Evolutionary conservation across 2,329 filamentous ascomycete genomes (phyloP), one percentile per base, ranked within the genome.

Genomic region (Diaporthe ampelina): DNA sequence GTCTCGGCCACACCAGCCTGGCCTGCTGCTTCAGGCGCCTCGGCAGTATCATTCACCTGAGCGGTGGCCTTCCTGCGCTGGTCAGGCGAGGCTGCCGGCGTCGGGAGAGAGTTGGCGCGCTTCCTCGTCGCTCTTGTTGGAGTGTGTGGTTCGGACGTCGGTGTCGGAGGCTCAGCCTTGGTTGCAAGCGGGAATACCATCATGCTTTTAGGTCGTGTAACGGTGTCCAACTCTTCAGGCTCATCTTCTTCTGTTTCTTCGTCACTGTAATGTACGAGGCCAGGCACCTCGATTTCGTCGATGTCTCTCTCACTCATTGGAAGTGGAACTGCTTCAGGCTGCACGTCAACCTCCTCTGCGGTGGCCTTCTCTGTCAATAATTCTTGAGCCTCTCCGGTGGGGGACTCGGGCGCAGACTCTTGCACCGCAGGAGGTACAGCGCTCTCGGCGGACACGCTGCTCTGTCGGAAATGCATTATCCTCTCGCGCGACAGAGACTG

Each of bases 281-380:
- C 93, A 4, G 94, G 93, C 58, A 95, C 89, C 79, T 97, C 94
- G 56, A 97, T 97, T 80, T 97, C 94, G 59, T 92, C 89, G 10
- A 96, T 84, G 79, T 97, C 94, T 63, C 91, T 88, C 48, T 90
- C 87, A 32, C 86, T 86, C 54, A 92, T 85, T 0, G 94, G 94
- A 13, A 97, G 84, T n/a, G 94, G 91, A 76, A 95, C 89, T 54
- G 87, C 86, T 9, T 90, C 88, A 11, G 92, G 88, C 70, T 80
- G 84, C 81, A 83, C 80, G 75, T 83, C 81, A 58, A 86, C 83
- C 59, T 89, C 85, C 8, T 56, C 59, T n/a, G 77, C 77, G 45
- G 77, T 40, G 1, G 56, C 21, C 4, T 59, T 65, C 10, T 76
- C 75, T 54, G 75, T 63, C 29, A 63, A 68, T 17, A 59, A 50